Evolutionary conservation across 2,329 filamentous ascomycete genomes (phyloP).

Genomic region (Pseudocercospora pini-densiflorae): DNA sequence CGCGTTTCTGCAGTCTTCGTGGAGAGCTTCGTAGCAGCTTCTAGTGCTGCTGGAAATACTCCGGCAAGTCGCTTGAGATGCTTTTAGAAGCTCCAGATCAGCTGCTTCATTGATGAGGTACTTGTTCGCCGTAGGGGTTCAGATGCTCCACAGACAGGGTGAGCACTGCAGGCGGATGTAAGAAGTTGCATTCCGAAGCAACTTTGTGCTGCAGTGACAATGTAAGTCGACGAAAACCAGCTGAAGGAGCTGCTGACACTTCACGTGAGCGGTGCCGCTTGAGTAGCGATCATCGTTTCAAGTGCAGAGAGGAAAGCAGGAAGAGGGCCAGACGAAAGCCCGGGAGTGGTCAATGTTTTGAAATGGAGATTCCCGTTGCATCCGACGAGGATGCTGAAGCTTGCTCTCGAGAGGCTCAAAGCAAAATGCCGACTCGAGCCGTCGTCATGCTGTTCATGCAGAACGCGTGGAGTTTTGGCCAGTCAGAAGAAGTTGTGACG

Average conservation of each 20-base stretch:
- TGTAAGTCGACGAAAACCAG: slow-evolving; percentile 1
- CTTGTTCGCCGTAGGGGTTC: neutral
- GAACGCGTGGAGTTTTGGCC: slow-evolving; percentile 3
- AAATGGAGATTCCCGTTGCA: neutral
- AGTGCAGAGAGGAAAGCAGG: neutral
- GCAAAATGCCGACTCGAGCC: neutral
- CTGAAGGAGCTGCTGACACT: neutral
- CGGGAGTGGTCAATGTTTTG: neutral
- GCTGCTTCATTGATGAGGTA: neutral
- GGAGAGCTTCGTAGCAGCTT: neutral
- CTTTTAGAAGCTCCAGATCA: neutral
- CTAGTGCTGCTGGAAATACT: neutral
- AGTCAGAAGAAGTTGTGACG: neutral
- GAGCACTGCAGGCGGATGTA: slow-evolving; percentile 6
- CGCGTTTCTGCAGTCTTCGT: neutral
- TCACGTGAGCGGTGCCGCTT: neutral
- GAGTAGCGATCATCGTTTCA: neutral
- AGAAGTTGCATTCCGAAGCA: slow-evolving; percentile 1
- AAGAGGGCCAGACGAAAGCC: neutral
- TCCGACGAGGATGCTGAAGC: neutral
- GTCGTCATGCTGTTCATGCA: slow-evolving; percentile 5
- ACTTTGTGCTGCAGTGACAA: slow-evolving; percentile 2
- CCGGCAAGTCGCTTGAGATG: neutral
- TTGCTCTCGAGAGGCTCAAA: neutral
- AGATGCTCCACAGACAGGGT: neutral